Evolutionary conservation across 805 yeast species (phyloP), one percentile per base, ranked within the genome.

Genomic region (Candida hungchunana): DNA sequence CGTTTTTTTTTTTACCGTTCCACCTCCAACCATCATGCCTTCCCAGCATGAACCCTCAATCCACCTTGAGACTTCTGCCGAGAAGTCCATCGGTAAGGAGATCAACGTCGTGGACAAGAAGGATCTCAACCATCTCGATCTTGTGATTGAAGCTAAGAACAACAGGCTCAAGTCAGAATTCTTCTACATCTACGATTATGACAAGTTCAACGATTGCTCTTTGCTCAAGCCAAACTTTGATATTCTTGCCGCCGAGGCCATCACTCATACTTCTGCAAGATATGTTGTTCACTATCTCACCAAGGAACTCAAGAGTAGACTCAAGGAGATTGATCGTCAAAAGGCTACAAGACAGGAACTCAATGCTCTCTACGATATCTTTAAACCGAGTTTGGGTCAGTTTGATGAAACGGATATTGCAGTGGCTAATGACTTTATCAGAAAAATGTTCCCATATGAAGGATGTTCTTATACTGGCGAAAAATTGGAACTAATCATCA

Each of bases 401-500:
- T 59, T 58, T 26, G 55, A 53, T 26, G 51, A 55, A n/a, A 37
- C 44, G 12, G 65, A 60, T 34, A 52, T 60, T 22, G 21, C 31
- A 6, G 44, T 44, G 9, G 56, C 57, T 16, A 55, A 54, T 23
- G 44, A 45, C 4, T 48, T 54, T n/a, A 39, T 62, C 23, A 52
- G 42, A 38, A 34, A 39, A 1, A 46, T 61, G 46, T 62, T 62
- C 47, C 67, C 67, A 13, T 58, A 52, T 36, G 58, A 56, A 28
- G 67, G 67, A 3, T 62, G 67, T 34, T 57, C 66, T 4, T 48
- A 53, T 26, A 57, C 56, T 6, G 65, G 63, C 11, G 50, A 39
- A 1, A 56, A 51, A 17, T 31, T 62, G 23, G 53, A 50, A 24
- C 26, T 41, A 18, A 47, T 51, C 20, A 50, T 62, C 18, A 32